Evolutionary conservation across 2,329 filamentous ascomycete species (phyloP), one percentile per base, ranked within the genome.

Genomic region (Aureobasidium pullulans): DNA sequence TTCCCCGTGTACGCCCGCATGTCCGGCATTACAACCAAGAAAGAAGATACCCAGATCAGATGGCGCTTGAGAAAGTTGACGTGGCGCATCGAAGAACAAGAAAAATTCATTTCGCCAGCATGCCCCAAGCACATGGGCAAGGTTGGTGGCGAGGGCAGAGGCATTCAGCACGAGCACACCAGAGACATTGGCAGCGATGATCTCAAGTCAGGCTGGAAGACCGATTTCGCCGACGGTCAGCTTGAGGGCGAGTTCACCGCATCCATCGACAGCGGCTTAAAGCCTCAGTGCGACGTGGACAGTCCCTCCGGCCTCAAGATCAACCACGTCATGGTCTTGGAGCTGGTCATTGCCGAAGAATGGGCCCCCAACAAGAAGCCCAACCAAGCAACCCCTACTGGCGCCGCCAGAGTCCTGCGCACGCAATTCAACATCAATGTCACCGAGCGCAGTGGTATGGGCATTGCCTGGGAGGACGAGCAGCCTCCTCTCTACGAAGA

Each of bases 391-490:
- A 92, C 90, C 0, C 90, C 92, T 52, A 96, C 93, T 0, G 93
- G 93, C 62, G 88, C 91, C 2, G 94, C 93, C 0, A 84, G 93
- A 64, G 93, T 97, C 56, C 79, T 99, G 62, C 84, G 93, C 64
- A 96, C 96, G 82, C 90, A 96, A 71, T 97, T 96, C 77, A 84
- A 83, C 67, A 80, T 94, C 57, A 79, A 85, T 60, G 81, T 97
- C 59, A 96, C 92, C 4, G 88, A 96, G 75, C 84, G 89, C 61
- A 83, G 84, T 19, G 93, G 93, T 16, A 82, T 96, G 70, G 92
- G 93, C 53, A 92, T 99, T 67, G 90, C 88, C 66, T 99, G 94
- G 93, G 93, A 97, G 66, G 93, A 96, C 74, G 93, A 99, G 77
- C 86, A 89, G 69, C 93, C 93, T 11, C 93, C 93, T 0, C 84